Conservation (phyloP, 169 alveolate genomes). For the Plasmodium relictum region DNA sequence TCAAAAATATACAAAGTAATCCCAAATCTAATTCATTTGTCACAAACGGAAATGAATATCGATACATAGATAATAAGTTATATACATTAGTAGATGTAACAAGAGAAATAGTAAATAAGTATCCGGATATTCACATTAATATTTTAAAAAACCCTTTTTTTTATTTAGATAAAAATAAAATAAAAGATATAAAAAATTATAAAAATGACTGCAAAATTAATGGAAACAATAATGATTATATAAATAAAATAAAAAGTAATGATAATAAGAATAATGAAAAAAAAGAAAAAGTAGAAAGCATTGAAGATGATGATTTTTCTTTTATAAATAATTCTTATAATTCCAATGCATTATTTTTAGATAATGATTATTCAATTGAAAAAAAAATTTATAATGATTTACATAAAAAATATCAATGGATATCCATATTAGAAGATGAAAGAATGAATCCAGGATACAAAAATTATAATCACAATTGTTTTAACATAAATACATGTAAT, state of each 20-base stretch:
- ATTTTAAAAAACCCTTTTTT: conserved; percentile 3
- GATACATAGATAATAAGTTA: conserved; percentile 43
- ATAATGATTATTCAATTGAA: conserved; percentile 75
- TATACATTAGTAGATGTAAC: conserved; percentile 74
- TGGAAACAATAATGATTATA: not conserved
- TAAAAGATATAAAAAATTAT: not conserved
- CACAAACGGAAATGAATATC: conserved; percentile 75
- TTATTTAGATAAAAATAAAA: not conserved
- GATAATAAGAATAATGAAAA: conserved; percentile 10
- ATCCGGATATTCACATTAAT: conserved; percentile 45
- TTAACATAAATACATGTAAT: conserved; percentile 74
- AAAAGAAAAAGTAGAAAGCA: not conserved
- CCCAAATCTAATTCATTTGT: conserved; percentile 55
- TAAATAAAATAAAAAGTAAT: not conserved
- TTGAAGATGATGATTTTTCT: conserved; percentile 6
- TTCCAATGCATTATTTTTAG: conserved; percentile 38
- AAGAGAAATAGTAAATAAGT: conserved; percentile 35
- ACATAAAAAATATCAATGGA: conserved; percentile 76
- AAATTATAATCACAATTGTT: conserved; percentile 76
- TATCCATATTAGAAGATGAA: conserved; percentile 75
- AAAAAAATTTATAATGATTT: conserved; percentile 59
- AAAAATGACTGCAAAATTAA: not conserved
- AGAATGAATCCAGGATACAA: conserved; percentile 79
- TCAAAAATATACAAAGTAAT: conserved; percentile 40
- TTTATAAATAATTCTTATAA: conserved; percentile 25